Evolutionary conservation across 257 asterid genomes (phyloP).

Genomic region (Scutellaria galericulata): DNA sequence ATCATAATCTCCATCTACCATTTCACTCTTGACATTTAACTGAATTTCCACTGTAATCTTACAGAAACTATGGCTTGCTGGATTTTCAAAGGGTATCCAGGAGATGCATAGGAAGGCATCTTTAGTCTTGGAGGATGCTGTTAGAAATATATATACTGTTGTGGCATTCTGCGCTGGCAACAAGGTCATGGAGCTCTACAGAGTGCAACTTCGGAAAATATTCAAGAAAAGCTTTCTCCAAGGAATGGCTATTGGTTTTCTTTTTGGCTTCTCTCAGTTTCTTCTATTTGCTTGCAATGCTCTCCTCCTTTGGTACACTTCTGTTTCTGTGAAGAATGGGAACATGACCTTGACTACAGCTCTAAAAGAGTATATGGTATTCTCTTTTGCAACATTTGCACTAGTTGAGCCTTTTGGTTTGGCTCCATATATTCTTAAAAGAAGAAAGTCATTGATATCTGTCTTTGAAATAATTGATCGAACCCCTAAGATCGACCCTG

Average conservation of each 20-base stretch:
- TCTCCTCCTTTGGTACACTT: constrained; percentile 97
- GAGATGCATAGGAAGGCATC: constrained; percentile 99
- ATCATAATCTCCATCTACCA: constrained; percentile 13
- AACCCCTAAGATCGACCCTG: constrained; percentile 91
- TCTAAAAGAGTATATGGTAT: constrained; percentile 93
- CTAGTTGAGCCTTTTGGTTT: constrained; percentile 98
- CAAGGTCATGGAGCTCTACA: constrained; percentile 98
- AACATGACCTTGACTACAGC: constrained; percentile 76
- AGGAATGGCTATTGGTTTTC: constrained; percentile 97
- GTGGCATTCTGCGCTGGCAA: constrained; percentile 99
- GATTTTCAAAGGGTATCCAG: constrained; percentile 98
- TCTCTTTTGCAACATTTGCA: constrained; percentile 98
- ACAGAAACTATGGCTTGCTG: constrained; percentile 99
- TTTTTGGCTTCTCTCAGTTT: constrained; percentile 96
- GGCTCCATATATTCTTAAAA: constrained; percentile 97
- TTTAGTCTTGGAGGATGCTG: constrained; percentile 96
- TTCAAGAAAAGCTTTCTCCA: constrained; percentile 94
- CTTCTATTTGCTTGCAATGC: constrained; percentile 99
- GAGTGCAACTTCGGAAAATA: constrained; percentile 77
- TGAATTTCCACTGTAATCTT: constrained; percentile 29
- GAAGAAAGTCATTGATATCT: constrained; percentile 84
- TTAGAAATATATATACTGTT: constrained; percentile 93
- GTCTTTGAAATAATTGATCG: constrained; percentile 97
- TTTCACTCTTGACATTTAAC: constrained; percentile 12
- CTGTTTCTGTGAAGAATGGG: constrained; percentile 67